These are phyloP conservation scores for Nadsonia starkeyi-henricii DNA, from an alignment of 1,139 yeast species.

Conservation along the genomic window DNA sequence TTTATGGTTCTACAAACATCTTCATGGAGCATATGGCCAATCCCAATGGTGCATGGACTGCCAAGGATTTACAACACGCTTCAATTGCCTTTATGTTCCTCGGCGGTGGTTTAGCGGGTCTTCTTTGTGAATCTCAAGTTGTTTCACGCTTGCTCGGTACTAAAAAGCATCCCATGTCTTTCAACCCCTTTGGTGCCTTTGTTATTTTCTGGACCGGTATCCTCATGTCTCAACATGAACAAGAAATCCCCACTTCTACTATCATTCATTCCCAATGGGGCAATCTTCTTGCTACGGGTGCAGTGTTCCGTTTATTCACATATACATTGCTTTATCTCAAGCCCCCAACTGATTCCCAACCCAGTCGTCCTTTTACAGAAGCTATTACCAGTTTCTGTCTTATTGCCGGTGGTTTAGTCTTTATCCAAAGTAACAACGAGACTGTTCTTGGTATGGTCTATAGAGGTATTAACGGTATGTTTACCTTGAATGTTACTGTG, in stretches of 20 bases:
- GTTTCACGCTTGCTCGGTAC: conserved; percentile 18
- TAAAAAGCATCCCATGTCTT: conserved; percentile 15
- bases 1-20: conserved; percentile 78
- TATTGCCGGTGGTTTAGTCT: conserved; percentile 77
- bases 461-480: conserved; percentile 80
- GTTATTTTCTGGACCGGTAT: conserved; percentile 94
- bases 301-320: conserved; percentile 60
- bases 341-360: conserved; percentile 27
- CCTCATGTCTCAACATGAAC: conserved; percentile 91
- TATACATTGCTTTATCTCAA: conserved; percentile 42
- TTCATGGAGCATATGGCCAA: conserved; percentile 80
- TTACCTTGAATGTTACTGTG: conserved; percentile 71
- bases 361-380: conserved; percentile 75
- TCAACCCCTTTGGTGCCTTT: conserved; percentile 82
- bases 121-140: conserved; percentile 54
- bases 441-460: conserved; percentile 71
- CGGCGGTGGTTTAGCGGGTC: conserved; percentile 88
- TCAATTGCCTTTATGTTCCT: conserved; percentile 90
- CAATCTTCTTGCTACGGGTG: conserved; percentile 56
- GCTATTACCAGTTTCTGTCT: conserved; percentile 63
- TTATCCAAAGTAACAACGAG: conserved; percentile 85
- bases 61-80: conserved; percentile 88
- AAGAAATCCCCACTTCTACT: conserved; percentile 66
- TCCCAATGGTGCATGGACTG: conserved; percentile 67
- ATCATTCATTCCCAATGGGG: conserved; percentile 90